phyloP scores from a whole-genome alignment of 805 yeast genomes.

The Wickerhamomyces subpelliculosus region DNA sequence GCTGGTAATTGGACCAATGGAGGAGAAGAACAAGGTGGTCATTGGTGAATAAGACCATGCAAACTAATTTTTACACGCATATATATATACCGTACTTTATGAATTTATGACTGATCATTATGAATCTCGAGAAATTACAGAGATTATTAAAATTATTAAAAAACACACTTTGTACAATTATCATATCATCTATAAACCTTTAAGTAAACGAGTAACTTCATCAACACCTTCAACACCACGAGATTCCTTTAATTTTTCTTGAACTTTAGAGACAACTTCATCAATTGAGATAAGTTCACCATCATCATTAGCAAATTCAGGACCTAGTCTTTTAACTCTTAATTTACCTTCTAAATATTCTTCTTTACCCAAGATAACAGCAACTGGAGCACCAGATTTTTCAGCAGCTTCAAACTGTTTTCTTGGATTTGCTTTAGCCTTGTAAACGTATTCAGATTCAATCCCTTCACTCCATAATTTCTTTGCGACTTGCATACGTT shows the following conservation, averaged over 20 bases:
- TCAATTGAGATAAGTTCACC: constrained; percentile 71
- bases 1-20: constrained; percentile 24
- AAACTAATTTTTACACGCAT: neutral
- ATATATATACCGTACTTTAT: neutral
- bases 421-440: constrained; percentile 88
- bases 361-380: constrained; percentile 93
- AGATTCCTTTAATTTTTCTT: constrained; percentile 45
- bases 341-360: constrained; percentile 73
- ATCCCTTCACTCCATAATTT: constrained; percentile 83
- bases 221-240: constrained; percentile 45
- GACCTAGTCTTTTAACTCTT: constrained; percentile 84
- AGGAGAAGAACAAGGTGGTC: constrained; percentile 24
- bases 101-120: no score
- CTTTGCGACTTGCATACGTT: constrained; percentile 84
- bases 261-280: constrained; percentile 48
- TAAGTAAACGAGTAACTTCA: constrained; percentile 57
- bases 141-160: no score
- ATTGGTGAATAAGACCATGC: constrained; percentile 20
- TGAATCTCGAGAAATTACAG: no score
- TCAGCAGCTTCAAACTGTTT: constrained; percentile 98
- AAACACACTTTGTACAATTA: no score
- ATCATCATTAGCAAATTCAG: constrained; percentile 80
- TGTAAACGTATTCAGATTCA: constrained; percentile 86
- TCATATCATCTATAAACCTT: constrained; percentile 33
- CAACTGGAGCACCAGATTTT: constrained; percentile 82